Evolutionary conservation across 2,329 filamentous ascomycete species (phyloP), one percentile per base, ranked within the genome.

Genomic region (Colletotrichum sp.): DNA sequence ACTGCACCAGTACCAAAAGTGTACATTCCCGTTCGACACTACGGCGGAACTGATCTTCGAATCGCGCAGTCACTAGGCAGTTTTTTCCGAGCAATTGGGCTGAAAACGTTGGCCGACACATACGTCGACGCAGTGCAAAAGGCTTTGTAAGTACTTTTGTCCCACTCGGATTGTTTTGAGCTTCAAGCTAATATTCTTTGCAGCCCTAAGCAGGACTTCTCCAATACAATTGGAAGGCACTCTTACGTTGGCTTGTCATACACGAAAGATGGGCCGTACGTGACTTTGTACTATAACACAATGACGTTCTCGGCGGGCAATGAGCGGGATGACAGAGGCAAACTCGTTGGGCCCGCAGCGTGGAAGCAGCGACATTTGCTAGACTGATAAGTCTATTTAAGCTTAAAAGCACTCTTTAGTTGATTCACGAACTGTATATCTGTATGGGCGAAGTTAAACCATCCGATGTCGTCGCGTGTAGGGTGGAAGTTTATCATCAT

Each of bases 1-100:
- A 18, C 34, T 8, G 16, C 26, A 1, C 84, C 84, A 1, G 79
- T 77, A 13, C 75, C 80, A 1, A 85, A 85, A 75, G 76, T 82
- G 3, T 85, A 85, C 63, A 76, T 85, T 24, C 84, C 84, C 2
- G 84, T 84, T 0, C 79, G 83, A 1, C 84, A 85, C 70, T 85
- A 85, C 55, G 79, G 72, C 8, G 72, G 72, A 26, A 75, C 72
- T 26, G 72, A 75, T 24, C 39, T 75, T n/a, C 68, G 72, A 12
- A 72, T 75, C 30, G 72, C 72, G 15, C 72, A 75, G 9, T 72
- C 52, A 4, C 55, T 75, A 15, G 55, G 72, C 55, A 68, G 21
- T 32, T 68, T 75, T 24, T 75, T 75, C 72, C 52, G 72, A 15
- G 72, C 68, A 12, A 67, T 63, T 15, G 72, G 72, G 12, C n/a